phyloP scores from a whole-genome alignment of 345 rosid genomes.

The Salix brachista region DNA sequence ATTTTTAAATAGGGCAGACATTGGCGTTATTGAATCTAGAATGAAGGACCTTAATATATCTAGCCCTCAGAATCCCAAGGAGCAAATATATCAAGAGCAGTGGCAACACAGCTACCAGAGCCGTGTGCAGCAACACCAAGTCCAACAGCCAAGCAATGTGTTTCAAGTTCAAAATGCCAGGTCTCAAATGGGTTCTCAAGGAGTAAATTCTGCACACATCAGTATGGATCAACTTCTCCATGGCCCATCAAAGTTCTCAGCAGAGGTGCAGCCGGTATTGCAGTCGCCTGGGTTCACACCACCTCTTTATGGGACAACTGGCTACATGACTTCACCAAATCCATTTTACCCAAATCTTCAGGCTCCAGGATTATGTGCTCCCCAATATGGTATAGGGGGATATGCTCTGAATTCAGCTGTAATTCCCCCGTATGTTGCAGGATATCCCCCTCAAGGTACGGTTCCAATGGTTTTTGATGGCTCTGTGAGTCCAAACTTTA shows the following conservation, averaged over 20 bases:
- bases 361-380: slow-evolving; percentile 60
- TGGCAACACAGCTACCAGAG: slow-evolving; percentile 27
- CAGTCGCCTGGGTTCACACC: slow-evolving; percentile 66
- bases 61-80: slow-evolving; percentile 18
- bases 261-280: slow-evolving; percentile 53
- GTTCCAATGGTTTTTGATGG: slow-evolving; percentile 58
- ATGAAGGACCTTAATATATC: slow-evolving; percentile 41
- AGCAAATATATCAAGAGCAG: slow-evolving; percentile 27
- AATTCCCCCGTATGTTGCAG: slow-evolving; percentile 59
- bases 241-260: slow-evolving; percentile 41
- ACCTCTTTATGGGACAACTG: slow-evolving; percentile 52
- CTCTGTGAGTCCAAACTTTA: slow-evolving; percentile 40
- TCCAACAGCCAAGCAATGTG: slow-evolving; percentile 28
- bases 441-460: slow-evolving; percentile 67
- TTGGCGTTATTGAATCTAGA: slow-evolving; percentile 20
- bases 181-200: slow-evolving; percentile 21
- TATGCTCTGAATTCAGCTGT: slow-evolving; percentile 55
- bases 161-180: slow-evolving; percentile 35
- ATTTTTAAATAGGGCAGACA: slow-evolving; percentile 16
- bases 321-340: slow-evolving; percentile 66
- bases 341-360: slow-evolving; percentile 66
- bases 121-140: slow-evolving; percentile 22
- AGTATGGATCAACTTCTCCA: slow-evolving; percentile 37
- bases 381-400: slow-evolving; percentile 56
- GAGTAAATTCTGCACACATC: slow-evolving; percentile 11